These are phyloP conservation scores for Jamesozyma jinghongensis DNA, from an alignment of 805 yeast genomes.

Conservation along the genomic window DNA sequence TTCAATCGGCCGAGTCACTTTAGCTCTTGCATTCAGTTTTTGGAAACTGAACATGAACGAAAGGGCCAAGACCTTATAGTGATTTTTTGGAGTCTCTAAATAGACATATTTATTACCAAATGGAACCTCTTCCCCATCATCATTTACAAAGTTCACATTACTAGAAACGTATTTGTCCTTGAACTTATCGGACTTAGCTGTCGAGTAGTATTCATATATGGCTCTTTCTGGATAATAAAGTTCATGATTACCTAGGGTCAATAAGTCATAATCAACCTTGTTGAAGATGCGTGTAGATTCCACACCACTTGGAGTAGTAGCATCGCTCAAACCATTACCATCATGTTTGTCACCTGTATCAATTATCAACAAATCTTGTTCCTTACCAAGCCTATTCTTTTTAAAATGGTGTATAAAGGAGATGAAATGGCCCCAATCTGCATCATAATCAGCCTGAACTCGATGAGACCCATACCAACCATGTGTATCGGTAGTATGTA, in stretches of 20 bases:
- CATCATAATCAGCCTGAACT: constrained; percentile 65
- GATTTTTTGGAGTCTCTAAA: constrained; percentile 51
- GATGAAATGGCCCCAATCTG: constrained; percentile 88
- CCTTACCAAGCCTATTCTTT: constrained; percentile 14
- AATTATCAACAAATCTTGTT: constrained; percentile 53
- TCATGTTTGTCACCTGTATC: constrained; percentile 94
- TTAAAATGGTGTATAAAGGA: constrained; percentile 53
- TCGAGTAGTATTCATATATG: constrained; percentile 49
- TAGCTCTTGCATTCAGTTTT: constrained; percentile 45
- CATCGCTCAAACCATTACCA: constrained; percentile 85
- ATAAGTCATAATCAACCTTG: constrained; percentile 58
- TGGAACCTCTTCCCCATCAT: constrained; percentile 40
- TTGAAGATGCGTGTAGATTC: constrained; percentile 55
- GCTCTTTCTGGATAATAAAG: constrained; percentile 61
- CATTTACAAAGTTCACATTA: constrained; percentile 52
- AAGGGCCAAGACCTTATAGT: constrained; percentile 50
- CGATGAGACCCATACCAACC: constrained; percentile 93
- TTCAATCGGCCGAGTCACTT: constrained; percentile 49
- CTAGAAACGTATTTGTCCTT: constrained; percentile 61
- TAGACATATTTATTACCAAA: constrained; percentile 62
- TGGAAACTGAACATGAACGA: constrained; percentile 75
- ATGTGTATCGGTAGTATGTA: constrained; percentile 96
- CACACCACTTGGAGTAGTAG: constrained; percentile 63
- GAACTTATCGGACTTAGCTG: constrained; percentile 43
- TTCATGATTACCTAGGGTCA: constrained; percentile 90